Percentiles rank a stretch among this genome's conserved stretches.
Conservation (phyloP, 495 filamentous ascomycete species). For the Talaromyces stipitatus region DNA sequence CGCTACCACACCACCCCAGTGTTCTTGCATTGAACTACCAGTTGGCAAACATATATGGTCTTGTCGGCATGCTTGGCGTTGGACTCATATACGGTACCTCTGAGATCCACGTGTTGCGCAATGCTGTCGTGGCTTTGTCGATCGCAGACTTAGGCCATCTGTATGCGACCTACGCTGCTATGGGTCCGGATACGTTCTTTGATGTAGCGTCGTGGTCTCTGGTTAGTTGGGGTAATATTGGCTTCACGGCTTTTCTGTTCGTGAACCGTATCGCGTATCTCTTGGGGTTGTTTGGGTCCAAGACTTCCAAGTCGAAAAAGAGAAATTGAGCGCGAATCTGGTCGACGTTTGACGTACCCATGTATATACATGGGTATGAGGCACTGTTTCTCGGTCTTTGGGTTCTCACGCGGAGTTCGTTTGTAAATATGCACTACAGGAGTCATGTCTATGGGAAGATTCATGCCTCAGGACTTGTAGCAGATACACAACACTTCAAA, state of each 20-base stretch:
- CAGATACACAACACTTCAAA: too few species aligned
- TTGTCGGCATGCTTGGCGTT: constrained; percentile 56
- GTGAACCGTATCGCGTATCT: constrained; percentile 50
- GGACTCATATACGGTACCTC: constrained; percentile 52
- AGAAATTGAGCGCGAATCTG: too few species aligned
- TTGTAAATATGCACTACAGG: too few species aligned
- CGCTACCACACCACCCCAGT: constrained; percentile 28
- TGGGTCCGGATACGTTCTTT: constrained; percentile 47
- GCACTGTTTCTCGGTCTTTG: too few species aligned
- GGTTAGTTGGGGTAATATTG: constrained; percentile 69
- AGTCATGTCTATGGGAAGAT: too few species aligned
- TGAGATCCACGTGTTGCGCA: constrained; percentile 57
- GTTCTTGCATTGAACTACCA: constrained; percentile 48
- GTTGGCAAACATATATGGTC: constrained; percentile 59
- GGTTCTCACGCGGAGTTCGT: too few species aligned
- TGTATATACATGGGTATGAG: too few species aligned
- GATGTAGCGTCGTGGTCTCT: constrained; percentile 57
- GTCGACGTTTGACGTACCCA: too few species aligned
- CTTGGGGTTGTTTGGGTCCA: constrained; percentile 47
- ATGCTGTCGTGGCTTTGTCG: constrained; percentile 57
- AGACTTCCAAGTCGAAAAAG: constrained; percentile 19
- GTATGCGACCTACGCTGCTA: constrained; percentile 49
- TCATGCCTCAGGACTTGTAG: too few species aligned
- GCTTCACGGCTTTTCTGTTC: constrained; percentile 48
- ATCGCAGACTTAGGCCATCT: constrained; percentile 65